These are phyloP conservation scores for Triangularia setosa DNA, from an alignment of 2,329 filamentous ascomycete species.

Conservation along the genomic window DNA sequence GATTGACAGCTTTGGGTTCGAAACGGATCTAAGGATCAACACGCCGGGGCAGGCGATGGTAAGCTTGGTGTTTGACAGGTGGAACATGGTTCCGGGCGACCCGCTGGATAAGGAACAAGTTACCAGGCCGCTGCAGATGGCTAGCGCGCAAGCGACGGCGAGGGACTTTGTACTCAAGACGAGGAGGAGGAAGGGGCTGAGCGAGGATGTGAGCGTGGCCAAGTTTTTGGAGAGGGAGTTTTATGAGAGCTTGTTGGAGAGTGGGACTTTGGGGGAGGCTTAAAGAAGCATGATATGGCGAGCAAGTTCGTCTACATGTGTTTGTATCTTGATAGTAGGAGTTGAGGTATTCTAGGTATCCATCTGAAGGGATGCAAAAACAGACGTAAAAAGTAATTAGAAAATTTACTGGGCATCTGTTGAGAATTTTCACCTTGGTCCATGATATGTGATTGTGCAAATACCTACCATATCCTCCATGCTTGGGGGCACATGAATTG, in stretches of 20 bases:
- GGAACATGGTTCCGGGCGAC: conserved; percentile 94
- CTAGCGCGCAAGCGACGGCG: conserved; percentile 81
- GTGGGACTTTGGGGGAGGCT: conserved; percentile 69
- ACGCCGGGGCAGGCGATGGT: conserved; percentile 90
- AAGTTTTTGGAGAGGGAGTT: conserved; percentile 96
- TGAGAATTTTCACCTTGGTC: too few relatives aligned
- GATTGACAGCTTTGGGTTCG: conserved; percentile 96
- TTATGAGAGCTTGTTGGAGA: conserved; percentile 82
- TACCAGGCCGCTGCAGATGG: conserved; percentile 79
- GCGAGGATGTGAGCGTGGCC: conserved; percentile 91
- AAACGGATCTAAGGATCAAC: conserved; percentile 94
- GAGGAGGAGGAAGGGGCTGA: conserved; percentile 83
- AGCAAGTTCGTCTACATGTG: too few relatives aligned
- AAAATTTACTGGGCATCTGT: too few relatives aligned
- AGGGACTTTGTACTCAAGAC: conserved; percentile 98
- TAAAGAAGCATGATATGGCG: conserved; percentile 9
- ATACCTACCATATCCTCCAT: too few relatives aligned
- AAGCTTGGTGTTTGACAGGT: conserved; percentile 89
- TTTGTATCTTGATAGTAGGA: too few relatives aligned
- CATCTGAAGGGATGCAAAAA: too few relatives aligned
- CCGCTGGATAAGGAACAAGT: conserved; percentile 85
- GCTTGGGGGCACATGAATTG: too few relatives aligned
- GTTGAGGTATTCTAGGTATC: too few relatives aligned
- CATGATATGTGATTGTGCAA: too few relatives aligned
- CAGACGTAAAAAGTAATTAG: too few relatives aligned